Evolutionary conservation across 805 yeast genomes (phyloP).

Genomic region (Pichia eremophila): DNA sequence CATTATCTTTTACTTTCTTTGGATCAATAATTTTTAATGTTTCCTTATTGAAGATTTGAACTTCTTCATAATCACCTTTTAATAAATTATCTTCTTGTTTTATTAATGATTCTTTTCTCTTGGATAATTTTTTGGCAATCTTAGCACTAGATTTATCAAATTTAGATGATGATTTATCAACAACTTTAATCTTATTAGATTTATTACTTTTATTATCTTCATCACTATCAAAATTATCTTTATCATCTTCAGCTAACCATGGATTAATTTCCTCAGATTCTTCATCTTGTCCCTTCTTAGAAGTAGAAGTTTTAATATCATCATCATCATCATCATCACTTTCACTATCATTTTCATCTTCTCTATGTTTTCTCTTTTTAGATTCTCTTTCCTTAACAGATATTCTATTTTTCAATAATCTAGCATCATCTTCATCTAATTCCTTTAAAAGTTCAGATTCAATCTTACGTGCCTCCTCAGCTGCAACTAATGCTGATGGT

Average conservation of each 20-base stretch:
- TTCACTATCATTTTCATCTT: background rate
- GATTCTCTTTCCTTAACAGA: constrained; percentile 10
- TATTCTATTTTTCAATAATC: constrained; percentile 35
- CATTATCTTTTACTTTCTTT: constrained; percentile 12
- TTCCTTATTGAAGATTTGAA: constrained; percentile 40
- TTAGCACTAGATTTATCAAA: constrained; percentile 39
- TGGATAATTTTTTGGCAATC: constrained; percentile 26
- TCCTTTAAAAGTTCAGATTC: constrained; percentile 34
- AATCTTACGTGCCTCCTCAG: constrained; percentile 27
- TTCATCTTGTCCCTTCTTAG: background rate
- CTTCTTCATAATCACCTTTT: constrained; percentile 26
- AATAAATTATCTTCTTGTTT: constrained; percentile 17
- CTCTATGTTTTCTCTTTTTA: constrained; percentile 1
- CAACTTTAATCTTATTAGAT: constrained; percentile 37
- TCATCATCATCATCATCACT: constrained; percentile 1
- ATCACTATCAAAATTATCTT: constrained; percentile 11
- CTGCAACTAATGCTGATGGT: constrained; percentile 43
- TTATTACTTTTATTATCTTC: constrained; percentile 20
- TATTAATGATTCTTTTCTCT: constrained; percentile 22
- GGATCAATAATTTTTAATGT: constrained; percentile 48
- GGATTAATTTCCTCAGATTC: constrained; percentile 33
- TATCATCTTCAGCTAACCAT: constrained; percentile 34
- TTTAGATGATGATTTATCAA: constrained; percentile 43
- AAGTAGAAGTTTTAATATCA: too few relatives aligned
- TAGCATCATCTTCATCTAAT: constrained; percentile 40